Conservation (phyloP, 176 grass and related monocot species). For the Avena eriantha region DNA sequence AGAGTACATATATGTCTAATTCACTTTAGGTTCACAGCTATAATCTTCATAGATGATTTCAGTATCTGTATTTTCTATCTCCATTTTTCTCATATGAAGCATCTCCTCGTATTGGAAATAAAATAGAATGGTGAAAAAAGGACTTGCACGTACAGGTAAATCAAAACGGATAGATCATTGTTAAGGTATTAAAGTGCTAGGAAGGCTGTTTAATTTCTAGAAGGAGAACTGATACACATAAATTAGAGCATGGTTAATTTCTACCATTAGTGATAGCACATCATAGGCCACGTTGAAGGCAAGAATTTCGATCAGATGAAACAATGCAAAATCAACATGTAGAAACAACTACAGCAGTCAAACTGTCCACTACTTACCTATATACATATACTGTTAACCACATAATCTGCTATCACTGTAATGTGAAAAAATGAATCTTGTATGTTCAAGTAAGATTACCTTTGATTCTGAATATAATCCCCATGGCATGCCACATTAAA, state of each 20-base stretch:
- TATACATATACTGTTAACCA: too few relatives aligned
- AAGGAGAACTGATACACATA: not conserved
- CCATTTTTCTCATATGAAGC: not conserved
- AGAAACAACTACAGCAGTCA: not conserved
- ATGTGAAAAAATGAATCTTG: too few relatives aligned
- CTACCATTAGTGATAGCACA: not conserved
- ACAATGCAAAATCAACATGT: not conserved
- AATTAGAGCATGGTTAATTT: not conserved
- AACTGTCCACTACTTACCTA: too few relatives aligned
- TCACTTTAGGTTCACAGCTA: not conserved
- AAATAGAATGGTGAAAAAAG: not conserved
- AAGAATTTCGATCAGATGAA: not conserved
- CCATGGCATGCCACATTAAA: too few relatives aligned
- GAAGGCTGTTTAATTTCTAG: too few relatives aligned
- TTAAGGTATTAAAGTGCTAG: not conserved
- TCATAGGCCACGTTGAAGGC: not conserved
- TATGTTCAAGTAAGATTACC: too few relatives aligned
- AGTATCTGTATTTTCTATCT: not conserved
- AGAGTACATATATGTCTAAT: not conserved
- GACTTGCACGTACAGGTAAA: not conserved
- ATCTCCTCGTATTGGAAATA: not conserved
- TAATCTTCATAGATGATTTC: too few relatives aligned
- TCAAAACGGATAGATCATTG: not conserved
- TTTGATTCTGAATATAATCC: too few relatives aligned
- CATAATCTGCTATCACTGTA: too few relatives aligned